Conservation (phyloP, 2,329 filamentous ascomycete species). For the Aspergillus spinulosporus region DNA sequence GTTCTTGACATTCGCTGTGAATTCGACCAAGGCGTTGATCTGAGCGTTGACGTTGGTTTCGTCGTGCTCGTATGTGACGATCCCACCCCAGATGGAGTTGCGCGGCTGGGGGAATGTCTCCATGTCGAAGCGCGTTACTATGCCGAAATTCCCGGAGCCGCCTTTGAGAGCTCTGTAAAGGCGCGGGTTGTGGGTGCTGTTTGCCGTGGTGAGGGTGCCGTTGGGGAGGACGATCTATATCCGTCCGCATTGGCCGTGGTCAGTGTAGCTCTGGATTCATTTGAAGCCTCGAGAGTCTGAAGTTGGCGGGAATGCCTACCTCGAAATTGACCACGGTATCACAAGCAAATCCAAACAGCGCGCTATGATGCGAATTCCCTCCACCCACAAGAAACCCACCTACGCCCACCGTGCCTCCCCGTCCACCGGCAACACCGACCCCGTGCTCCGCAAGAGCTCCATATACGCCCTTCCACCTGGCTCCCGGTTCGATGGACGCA, state of each 20-base stretch:
- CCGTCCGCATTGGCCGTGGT: too few relatives aligned
- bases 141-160: constrained; percentile 3
- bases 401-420: constrained; percentile 1
- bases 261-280: too few relatives aligned
- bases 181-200: not conserved
- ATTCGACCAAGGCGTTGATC: constrained; percentile 18
- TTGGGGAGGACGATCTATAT: not conserved
- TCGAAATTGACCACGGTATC: not conserved
- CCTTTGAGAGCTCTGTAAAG: constrained; percentile 2
- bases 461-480: not conserved
- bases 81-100: not conserved
- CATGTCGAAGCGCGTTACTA: constrained; percentile 3
- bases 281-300: too few relatives aligned
- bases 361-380: constrained; percentile 1
- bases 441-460: not conserved
- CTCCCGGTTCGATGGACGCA: not conserved
- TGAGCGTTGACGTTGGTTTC: constrained; percentile 9
- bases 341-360: not conserved
- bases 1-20: constrained; percentile 18
- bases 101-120: not conserved
- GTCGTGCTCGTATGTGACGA: not conserved
- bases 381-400: not conserved
- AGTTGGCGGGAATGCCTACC: not conserved
- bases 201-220: not conserved
- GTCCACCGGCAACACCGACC: not conserved